phyloP scores from a whole-genome alignment of 108 stramenopile species.

The Nannochloropsis oceanica region DNA sequence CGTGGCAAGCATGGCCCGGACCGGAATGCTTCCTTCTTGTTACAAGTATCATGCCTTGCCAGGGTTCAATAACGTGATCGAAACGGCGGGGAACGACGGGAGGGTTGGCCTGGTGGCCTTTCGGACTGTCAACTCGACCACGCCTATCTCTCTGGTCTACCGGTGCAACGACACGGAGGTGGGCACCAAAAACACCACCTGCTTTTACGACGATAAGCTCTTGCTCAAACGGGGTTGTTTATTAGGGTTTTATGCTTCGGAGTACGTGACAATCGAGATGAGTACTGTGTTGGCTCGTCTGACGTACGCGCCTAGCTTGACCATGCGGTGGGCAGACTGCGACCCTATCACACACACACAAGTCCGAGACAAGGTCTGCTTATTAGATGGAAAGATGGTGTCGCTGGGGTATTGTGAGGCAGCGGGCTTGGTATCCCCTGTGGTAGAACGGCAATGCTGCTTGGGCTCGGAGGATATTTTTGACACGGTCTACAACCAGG shows the following conservation, averaged over 20 bases:
- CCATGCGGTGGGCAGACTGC: neutral
- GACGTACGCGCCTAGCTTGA: neutral
- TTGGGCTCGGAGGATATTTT: neutral
- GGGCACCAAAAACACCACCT: neutral
- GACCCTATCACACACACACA: neutral
- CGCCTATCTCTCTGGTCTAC: neutral
- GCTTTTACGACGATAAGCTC: neutral
- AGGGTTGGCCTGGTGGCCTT: neutral
- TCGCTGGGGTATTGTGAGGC: neutral
- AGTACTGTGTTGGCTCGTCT: neutral
- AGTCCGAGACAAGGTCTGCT: neutral
- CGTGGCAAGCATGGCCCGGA: neutral
- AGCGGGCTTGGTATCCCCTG: neutral
- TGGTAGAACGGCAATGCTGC: neutral
- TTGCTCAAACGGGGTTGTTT: neutral
- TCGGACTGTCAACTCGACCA: neutral
- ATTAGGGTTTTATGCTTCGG: neutral
- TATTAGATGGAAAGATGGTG: neutral
- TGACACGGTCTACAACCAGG: neutral
- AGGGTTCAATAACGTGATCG: neutral
- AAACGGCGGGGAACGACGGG: neutral
- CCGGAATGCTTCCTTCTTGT: neutral
- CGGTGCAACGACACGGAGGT: neutral
- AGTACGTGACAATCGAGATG: neutral
- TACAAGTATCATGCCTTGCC: neutral